A percentile compares a stretch with the other conserved stretches of the same genome.
Evolutionary conservation across 768 basidiomycete genomes (phyloP).

Genomic region (Tylopilus balloui): DNA sequence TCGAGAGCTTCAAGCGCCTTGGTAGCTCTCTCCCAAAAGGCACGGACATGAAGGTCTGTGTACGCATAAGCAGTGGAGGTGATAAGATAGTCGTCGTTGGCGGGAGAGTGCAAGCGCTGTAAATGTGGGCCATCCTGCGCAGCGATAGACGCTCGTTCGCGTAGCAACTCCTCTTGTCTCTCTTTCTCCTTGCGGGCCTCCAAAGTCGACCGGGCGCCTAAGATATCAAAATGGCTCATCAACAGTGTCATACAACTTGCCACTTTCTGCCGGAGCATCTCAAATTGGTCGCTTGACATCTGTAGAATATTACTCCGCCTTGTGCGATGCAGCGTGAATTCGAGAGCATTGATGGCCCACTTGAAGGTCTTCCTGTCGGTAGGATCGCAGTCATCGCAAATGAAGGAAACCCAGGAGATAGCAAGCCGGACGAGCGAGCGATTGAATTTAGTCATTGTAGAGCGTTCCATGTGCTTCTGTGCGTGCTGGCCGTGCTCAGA

Average conservation of each 20-base stretch:
- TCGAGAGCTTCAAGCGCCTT: slow-evolving; percentile 64
- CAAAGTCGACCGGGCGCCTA: slow-evolving; percentile 84
- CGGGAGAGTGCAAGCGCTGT: slow-evolving; percentile 36
- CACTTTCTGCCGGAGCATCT: slow-evolving; percentile 84
- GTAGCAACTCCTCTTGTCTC: slow-evolving; percentile 58
- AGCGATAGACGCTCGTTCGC: slow-evolving; percentile 49
- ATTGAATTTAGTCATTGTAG: slow-evolving; percentile 69
- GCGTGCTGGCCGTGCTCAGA: slow-evolving; percentile 93
- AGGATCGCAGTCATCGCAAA: slow-evolving; percentile 96
- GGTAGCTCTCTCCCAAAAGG: slow-evolving; percentile 71
- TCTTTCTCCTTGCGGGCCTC: slow-evolving; percentile 92
- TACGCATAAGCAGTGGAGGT: slow-evolving; percentile 37
- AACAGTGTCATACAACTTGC: slow-evolving; percentile 96
- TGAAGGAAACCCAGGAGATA: slow-evolving; percentile 97
- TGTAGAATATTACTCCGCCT: slow-evolving; percentile 86
- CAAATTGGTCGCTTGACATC: slow-evolving; percentile 84
- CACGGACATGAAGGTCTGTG: slow-evolving; percentile 59
- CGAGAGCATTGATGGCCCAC: slow-evolving; percentile 96
- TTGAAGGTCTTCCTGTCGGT: slow-evolving; percentile 94
- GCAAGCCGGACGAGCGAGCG: slow-evolving; percentile 82
- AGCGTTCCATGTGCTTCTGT: slow-evolving; percentile 80
- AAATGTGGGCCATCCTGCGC: slow-evolving; percentile 47
- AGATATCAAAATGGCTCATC: slow-evolving; percentile 95
- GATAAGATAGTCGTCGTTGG: slow-evolving; percentile 33
- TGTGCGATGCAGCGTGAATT: slow-evolving; percentile 86